Percentiles rank a stretch among this genome's conserved stretches.
phyloP scores from a whole-genome alignment of 495 filamentous ascomycete species.

The Penicillium cataractarum region DNA sequence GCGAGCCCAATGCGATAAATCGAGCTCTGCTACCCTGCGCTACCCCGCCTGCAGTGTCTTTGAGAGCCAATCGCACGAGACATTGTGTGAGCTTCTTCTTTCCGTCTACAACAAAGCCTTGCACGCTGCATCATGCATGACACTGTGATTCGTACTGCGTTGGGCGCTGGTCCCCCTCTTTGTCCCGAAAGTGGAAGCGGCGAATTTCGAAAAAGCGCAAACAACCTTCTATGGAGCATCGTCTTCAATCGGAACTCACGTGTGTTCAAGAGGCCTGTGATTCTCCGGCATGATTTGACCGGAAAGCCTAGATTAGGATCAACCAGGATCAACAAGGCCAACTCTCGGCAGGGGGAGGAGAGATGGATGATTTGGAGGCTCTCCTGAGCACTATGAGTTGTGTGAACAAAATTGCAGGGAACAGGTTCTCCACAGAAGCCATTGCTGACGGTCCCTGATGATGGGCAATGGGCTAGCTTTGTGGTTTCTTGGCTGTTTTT shows the following conservation, averaged over 20 bases:
- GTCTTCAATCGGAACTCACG: neutral
- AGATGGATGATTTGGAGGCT: neutral
- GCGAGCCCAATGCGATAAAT: neutral
- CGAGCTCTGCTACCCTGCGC: neutral
- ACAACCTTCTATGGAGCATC: neutral
- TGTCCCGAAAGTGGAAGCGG: neutral
- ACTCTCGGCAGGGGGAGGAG: neutral
- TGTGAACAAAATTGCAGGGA: neutral
- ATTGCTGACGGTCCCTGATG: neutral
- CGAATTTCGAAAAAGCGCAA: neutral
- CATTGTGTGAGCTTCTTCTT: neutral
- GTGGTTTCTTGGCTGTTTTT: neutral
- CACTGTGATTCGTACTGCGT: neutral
- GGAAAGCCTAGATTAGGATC: neutral
- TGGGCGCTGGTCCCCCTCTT: neutral
- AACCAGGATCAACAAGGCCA: neutral
- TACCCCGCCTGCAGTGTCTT: neutral
- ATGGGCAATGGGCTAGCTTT: neutral
- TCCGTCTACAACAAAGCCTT: neutral
- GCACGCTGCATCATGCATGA: conserved; percentile 1
- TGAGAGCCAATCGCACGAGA: neutral
- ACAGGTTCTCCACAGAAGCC: neutral
- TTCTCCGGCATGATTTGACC: neutral
- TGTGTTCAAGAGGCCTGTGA: neutral
- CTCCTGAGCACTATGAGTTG: neutral